Percentiles rank a stretch among this genome's conserved stretches.
These are phyloP conservation scores for Zygotorulaspora chibaensis DNA, from an alignment of 805 yeast species.

Conservation along the genomic window DNA sequence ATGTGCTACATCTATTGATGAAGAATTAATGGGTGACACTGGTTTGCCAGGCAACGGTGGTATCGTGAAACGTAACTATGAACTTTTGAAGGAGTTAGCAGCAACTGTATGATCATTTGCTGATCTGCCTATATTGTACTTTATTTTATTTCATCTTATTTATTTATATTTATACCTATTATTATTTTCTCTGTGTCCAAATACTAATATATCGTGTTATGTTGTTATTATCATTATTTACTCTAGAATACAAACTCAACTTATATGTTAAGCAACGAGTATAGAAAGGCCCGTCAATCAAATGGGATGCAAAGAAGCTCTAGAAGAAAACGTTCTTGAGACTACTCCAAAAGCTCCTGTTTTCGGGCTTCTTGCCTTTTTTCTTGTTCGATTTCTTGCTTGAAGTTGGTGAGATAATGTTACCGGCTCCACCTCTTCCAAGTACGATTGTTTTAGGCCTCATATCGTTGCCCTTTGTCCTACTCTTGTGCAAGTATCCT, in stretches of 20 bases:
- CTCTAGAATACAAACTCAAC: no score
- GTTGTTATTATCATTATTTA: not conserved
- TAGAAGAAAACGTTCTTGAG: constrained; percentile 19
- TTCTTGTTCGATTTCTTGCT: constrained; percentile 13
- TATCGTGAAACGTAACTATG: constrained; percentile 78
- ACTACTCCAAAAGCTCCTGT: constrained; percentile 16
- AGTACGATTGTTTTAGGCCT: constrained; percentile 25
- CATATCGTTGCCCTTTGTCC: constrained; percentile 11
- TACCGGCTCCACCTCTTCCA: constrained; percentile 37
- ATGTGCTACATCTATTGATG: constrained; percentile 92
- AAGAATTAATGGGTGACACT: constrained; percentile 68
- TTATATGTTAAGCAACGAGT: not conserved
- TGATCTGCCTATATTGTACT: constrained; percentile 1
- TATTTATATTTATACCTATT: constrained; percentile 4
- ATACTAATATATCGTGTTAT: not conserved
- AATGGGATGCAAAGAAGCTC: not conserved
- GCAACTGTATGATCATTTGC: constrained; percentile 29
- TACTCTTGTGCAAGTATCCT: constrained; percentile 1
- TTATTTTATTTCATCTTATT: not conserved
- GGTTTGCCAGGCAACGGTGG: constrained; percentile 93
- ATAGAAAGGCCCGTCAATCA: constrained; percentile 7
- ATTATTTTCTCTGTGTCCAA: not conserved
- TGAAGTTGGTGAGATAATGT: constrained; percentile 30
- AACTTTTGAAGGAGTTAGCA: constrained; percentile 71
- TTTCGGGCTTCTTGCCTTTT: constrained; percentile 7